phyloP scores from a whole-genome alignment of 306 rosid species.

The Prunus padus region DNA sequence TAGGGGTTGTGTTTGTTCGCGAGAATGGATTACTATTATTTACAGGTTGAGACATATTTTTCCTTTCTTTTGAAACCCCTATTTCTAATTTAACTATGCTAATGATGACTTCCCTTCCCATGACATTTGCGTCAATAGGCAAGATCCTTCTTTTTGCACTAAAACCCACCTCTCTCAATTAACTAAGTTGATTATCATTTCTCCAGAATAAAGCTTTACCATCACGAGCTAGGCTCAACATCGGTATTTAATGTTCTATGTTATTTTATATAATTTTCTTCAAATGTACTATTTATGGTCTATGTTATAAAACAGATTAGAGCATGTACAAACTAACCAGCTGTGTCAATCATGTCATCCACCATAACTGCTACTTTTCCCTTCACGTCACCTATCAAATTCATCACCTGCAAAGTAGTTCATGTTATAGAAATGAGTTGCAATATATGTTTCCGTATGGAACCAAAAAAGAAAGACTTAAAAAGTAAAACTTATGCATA shows the following conservation, averaged over 20 bases:
- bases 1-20: too few species aligned
- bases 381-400: constrained; percentile 89
- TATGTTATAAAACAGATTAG: background rate
- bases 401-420: constrained; percentile 69
- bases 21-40: background rate
- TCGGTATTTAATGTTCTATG: background rate
- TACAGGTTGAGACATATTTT: background rate
- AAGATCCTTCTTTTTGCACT: constrained; percentile 3
- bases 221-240: background rate
- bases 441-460: constrained; percentile 1
- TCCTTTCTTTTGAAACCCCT: background rate
- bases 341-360: constrained; percentile 97
- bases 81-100: background rate
- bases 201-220: constrained; percentile 2
- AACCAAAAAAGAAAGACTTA: background rate
- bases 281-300: background rate
- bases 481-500: background rate
- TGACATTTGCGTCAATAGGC: background rate
- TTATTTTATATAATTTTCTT: background rate
- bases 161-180: too few species aligned
- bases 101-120: constrained; percentile 1
- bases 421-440: constrained; percentile 11
- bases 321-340: constrained; percentile 53
- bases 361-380: constrained; percentile 98
- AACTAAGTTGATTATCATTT: background rate